Evolutionary conservation across 2,329 filamentous ascomycete species (phyloP).

Genomic region (Pseudogymnoascus sp.): DNA sequence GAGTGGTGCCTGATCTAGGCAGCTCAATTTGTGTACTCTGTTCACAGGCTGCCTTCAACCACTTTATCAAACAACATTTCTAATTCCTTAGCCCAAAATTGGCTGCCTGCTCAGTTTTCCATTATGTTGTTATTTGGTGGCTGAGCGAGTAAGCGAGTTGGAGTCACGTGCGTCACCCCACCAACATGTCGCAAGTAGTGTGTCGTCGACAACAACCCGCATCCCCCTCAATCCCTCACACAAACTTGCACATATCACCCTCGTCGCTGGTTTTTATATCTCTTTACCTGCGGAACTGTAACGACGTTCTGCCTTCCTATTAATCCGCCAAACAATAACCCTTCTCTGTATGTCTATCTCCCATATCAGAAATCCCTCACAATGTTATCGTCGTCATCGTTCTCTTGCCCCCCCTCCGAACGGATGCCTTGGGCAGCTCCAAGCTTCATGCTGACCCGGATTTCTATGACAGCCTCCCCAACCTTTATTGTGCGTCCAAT

Average conservation of each 20-base stretch:
- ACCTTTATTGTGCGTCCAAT: neutral
- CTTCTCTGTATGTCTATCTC: constrained; percentile 2
- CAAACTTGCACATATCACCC: constrained; percentile 4
- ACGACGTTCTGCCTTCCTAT: constrained; percentile 1
- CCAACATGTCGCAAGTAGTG: constrained; percentile 6
- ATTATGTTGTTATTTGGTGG: neutral
- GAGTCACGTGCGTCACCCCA: neutral
- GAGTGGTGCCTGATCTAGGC: neutral
- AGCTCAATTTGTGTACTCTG: neutral
- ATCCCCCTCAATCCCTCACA: constrained; percentile 8
- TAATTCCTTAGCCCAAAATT: neutral
- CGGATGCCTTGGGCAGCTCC: neutral
- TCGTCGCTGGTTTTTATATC: neutral
- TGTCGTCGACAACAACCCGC: constrained; percentile 8
- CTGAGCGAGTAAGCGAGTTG: constrained; percentile 6
- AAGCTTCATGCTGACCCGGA: neutral
- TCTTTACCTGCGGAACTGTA: constrained; percentile 1
- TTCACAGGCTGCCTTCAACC: neutral
- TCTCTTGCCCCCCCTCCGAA: neutral
- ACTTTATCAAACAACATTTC: neutral
- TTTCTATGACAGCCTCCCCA: neutral
- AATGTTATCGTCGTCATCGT: neutral
- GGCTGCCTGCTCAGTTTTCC: neutral
- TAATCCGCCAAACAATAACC: neutral
- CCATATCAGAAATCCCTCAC: neutral